These are phyloP conservation scores for Boletus subcaerulescens DNA, from an alignment of 768 basidiomycete genomes.

Conservation along the genomic window DNA sequence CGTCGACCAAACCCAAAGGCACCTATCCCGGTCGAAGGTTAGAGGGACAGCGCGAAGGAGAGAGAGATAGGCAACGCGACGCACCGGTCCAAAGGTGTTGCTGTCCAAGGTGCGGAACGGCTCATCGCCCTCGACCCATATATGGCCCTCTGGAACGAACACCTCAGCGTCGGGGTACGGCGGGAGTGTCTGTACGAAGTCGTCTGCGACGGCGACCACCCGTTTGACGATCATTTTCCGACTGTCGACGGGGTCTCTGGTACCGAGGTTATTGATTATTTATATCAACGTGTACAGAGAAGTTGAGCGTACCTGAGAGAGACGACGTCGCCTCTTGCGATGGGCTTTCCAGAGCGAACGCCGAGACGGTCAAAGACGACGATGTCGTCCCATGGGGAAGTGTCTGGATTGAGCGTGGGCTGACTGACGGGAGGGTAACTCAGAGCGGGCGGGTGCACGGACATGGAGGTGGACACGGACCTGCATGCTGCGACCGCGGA, in stretches of 20 bases:
- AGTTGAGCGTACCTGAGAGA: slow-evolving; percentile 45
- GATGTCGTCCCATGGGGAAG: slow-evolving; percentile 57
- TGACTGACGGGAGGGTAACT: slow-evolving; percentile 39
- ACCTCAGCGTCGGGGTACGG: slow-evolving; percentile 59
- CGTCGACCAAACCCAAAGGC: slow-evolving; percentile 48
- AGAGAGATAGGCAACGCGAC: slow-evolving; percentile 15
- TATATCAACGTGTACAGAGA: neutral
- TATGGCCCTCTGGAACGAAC: slow-evolving; percentile 56
- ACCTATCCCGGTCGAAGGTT: slow-evolving; percentile 22
- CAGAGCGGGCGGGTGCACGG: neutral
- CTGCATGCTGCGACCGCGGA: slow-evolving; percentile 74
- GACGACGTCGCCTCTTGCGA: slow-evolving; percentile 63
- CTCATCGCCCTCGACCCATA: slow-evolving; percentile 65
- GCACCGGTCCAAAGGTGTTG: slow-evolving; percentile 68
- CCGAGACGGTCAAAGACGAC: slow-evolving; percentile 59
- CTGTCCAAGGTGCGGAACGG: slow-evolving; percentile 58
- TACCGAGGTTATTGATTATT: neutral
- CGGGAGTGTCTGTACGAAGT: slow-evolving; percentile 62
- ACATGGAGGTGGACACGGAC: slow-evolving; percentile 30
- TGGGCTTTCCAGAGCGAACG: slow-evolving; percentile 34
- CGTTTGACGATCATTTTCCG: slow-evolving; percentile 60
- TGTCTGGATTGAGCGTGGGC: slow-evolving; percentile 73
- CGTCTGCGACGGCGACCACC: slow-evolving; percentile 61
- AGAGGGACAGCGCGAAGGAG: neutral
- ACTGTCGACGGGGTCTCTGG: slow-evolving; percentile 60